phyloP scores from a whole-genome alignment of 2,329 filamentous ascomycete genomes.

The Aureobasidium sp. region DNA sequence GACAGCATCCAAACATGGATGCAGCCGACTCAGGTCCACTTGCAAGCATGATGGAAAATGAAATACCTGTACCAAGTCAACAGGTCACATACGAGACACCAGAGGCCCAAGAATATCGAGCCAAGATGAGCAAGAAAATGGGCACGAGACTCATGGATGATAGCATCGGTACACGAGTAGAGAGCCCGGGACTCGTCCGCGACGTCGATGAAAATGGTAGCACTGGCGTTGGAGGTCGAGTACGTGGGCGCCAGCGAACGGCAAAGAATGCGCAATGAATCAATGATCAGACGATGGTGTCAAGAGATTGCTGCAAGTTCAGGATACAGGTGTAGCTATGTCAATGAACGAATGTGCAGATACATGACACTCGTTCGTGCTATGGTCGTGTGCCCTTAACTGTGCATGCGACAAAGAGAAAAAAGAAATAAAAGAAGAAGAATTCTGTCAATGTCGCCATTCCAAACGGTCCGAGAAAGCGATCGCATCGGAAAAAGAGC shows the following conservation, averaged over 20 bases:
- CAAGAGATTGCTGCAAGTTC: background rate
- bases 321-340: background rate
- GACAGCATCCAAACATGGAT: slow-evolving; percentile 4
- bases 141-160: slow-evolving; percentile 24
- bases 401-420: background rate
- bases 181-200: slow-evolving; percentile 26
- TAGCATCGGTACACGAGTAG: slow-evolving; percentile 20
- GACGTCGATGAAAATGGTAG: slow-evolving; percentile 20
- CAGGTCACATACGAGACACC: slow-evolving; percentile 30
- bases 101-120: slow-evolving; percentile 26
- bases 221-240: slow-evolving; percentile 18
- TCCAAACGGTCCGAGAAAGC: background rate
- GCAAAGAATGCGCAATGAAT: slow-evolving; percentile 4
- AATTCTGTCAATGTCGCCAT: background rate
- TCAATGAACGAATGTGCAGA: background rate
- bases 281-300: background rate
- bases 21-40: background rate
- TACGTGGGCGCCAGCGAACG: slow-evolving; percentile 18
- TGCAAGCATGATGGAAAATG: slow-evolving; percentile 11
- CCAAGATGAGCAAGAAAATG: slow-evolving; percentile 28
- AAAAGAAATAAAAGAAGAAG: background rate
- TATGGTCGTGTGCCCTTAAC: background rate
- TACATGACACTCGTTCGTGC: background rate
- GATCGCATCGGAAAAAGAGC: slow-evolving; percentile 1
- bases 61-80: slow-evolving; percentile 24